Conservation (phyloP, 352 stramenopile species). For the Phytophthora sp. region DNA sequence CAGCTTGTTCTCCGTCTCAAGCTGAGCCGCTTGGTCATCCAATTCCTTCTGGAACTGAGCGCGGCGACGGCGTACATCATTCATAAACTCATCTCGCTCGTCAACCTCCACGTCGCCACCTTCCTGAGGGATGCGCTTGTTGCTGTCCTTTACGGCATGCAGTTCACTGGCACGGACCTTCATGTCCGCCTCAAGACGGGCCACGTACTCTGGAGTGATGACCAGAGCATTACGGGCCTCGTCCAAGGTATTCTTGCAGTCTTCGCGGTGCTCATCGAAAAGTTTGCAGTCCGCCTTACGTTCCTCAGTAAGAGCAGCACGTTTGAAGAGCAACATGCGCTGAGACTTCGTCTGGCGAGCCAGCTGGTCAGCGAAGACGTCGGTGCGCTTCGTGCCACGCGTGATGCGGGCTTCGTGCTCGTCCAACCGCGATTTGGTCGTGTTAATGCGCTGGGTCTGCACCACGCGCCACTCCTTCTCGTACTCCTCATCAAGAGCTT, state of each 20-base stretch:
- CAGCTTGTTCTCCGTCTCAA: constrained; percentile 80
- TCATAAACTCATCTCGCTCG: constrained; percentile 90
- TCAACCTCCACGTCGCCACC: constrained; percentile 76
- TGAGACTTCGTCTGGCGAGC: constrained; percentile 82
- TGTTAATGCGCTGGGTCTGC: constrained; percentile 64
- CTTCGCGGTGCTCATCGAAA: constrained; percentile 87
- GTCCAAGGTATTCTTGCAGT: constrained; percentile 80
- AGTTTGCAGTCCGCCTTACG: constrained; percentile 80
- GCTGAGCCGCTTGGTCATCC: constrained; percentile 74
- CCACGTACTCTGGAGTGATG: constrained; percentile 87
- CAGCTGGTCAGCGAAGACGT: constrained; percentile 84
- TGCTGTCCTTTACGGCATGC: constrained; percentile 80
- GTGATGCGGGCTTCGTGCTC: constrained; percentile 73
- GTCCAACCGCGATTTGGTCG: constrained; percentile 67
- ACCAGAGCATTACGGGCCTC: constrained; percentile 68
- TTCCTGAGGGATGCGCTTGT: constrained; percentile 84
- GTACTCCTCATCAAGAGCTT: constrained; percentile 82
- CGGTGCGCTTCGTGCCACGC: constrained; percentile 85
- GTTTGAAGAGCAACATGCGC: constrained; percentile 89
- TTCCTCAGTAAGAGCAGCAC: constrained; percentile 83
- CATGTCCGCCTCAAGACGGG: constrained; percentile 85
- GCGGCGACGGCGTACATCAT: constrained; percentile 80
- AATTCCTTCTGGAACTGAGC: constrained; percentile 87
- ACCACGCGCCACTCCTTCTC: constrained; percentile 87
- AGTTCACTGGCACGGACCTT: constrained; percentile 81